Evolutionary conservation across 202 grass and related monocot species (phyloP), one percentile per base, ranked within the genome.

Genomic region (Bolboschoenoplectus hybrid): DNA sequence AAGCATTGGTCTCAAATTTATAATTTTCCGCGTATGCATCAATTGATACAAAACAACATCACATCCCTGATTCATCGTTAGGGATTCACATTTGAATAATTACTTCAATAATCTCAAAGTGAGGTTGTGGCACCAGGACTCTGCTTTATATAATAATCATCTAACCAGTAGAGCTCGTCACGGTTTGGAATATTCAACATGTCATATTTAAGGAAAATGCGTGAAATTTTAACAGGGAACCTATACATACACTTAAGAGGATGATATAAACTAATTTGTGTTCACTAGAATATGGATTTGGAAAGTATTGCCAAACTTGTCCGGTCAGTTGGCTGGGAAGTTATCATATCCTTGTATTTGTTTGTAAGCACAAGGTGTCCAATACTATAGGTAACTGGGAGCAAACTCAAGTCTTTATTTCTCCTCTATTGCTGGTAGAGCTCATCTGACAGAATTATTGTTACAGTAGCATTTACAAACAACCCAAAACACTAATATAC

Each of bases 401-500:
- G 72, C 45, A 77, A 57, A 78, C 34, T 47, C 52, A 53, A 78
- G 6, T 78, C 6, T 61, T 58, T 39, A 2, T 70, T 4, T 39
- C 51, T 57, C 45, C 35, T 78, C 26, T 57, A 38, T 35, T 6
- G 39, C 74, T 38, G 5, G 50, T 55, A 77, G 45, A 16, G 10
- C 46, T 74, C 71, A 53, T 75, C 72, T 52, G 19, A 14, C 10
- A 53, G 20, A 75, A 36, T 52, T 13, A 9, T 53, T 52, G 72
- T 52, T 14, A 75, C 19, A 53, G 20, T 57, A 58, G 74, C 74
- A 57, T 57, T 58, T 51, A 74, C 8, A 58, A 78, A 57, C 11
- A 78, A 78, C 32, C 11, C 11, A 57, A 78, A 19, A 73, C 11
- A 53, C 17, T 58, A 67, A 14, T 10, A 83, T 49, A 57, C 87